A percentile compares a stretch with the other conserved stretches of the same genome.
Conservation (phyloP, 2,329 filamentous ascomycete genomes). For the Myrmaecium sp. region DNA sequence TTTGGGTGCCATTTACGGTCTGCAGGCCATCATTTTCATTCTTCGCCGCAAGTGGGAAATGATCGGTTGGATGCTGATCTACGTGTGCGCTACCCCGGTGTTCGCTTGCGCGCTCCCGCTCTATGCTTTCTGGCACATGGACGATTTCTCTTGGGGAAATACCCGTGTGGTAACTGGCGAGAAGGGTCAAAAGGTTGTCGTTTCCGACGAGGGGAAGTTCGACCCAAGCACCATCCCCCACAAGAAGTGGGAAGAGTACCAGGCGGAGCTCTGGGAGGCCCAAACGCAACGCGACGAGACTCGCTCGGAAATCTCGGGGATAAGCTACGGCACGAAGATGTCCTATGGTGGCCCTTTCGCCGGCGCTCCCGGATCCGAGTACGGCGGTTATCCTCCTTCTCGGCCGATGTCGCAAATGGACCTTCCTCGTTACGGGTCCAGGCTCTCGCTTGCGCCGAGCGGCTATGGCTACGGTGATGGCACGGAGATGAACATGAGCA, state of each 20-base stretch:
- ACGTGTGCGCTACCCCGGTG: slow-evolving; percentile 76
- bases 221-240: slow-evolving; percentile 82
- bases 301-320: slow-evolving; percentile 77
- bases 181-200: slow-evolving; percentile 76
- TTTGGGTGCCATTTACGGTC: slow-evolving; percentile 86
- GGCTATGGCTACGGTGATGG: slow-evolving; percentile 17
- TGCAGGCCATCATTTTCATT: slow-evolving; percentile 96
- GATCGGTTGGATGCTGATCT: slow-evolving; percentile 98
- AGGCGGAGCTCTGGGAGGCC: slow-evolving; percentile 92
- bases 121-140: slow-evolving; percentile 98
- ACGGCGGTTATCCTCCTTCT: slow-evolving; percentile 40
- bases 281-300: slow-evolving; percentile 69
- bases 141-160: slow-evolving; percentile 99
- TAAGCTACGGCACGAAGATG: slow-evolving; percentile 77
- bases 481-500: slow-evolving; percentile 46
- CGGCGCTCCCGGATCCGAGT: slow-evolving; percentile 43
- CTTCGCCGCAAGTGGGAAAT: slow-evolving; percentile 96
- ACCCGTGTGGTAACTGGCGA: slow-evolving; percentile 94
- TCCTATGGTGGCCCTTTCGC: slow-evolving; percentile 29
- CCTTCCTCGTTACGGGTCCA: slow-evolving; percentile 32
- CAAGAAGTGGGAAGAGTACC: slow-evolving; percentile 99
- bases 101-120: slow-evolving; percentile 82
- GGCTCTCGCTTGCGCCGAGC: slow-evolving; percentile 42
- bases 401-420: slow-evolving; percentile 44
- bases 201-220: slow-evolving; percentile 96